Evolutionary conservation across 352 stramenopile species (phyloP), one percentile per base, ranked within the genome.

Genomic region (Phytophthora europaea): DNA sequence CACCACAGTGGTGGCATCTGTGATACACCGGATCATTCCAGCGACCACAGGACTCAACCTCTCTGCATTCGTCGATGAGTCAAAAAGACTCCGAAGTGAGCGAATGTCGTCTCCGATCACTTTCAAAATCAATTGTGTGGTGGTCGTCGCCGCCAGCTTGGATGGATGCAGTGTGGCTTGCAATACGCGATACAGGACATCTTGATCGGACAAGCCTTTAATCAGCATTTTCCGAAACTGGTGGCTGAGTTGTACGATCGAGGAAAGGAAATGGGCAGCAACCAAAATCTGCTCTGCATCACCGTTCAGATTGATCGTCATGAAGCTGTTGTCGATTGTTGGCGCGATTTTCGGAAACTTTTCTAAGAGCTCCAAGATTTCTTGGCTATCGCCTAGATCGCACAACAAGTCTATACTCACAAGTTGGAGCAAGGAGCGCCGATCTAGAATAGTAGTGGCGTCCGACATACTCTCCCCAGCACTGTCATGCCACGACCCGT

Each of bases 101-200:
- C 81, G 83, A 18, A 82, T 54, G 51, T 94, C 89, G 23, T 94
- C 85, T 1, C 85, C 79, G 18, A 93, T 76, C 36, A 94, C 64
- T 31, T 83, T 87, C 20, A 94, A 65, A 38, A 94, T 56, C 13
- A 94, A 61, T 65, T 90, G 77, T 0, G 85, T 71, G 3, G 79
- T 81, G 13, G 77, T 70, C 23, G 80, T 91, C 4, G 80, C 86
- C 2, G 92, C 64, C 36, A 92, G 55, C 34, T 89, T 91, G 4
- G 87, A 92, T 5, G 88, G 86, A 62, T 96, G 85, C 26, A 94
- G 71, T 45, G 80, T 84, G 1, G 87, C 78, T 78, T 93, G 86
- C 18, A 96, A 61, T 36, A 93, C 65, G n/a, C 81, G 82, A 38
- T 87, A 90, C 43, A 96, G 76, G 28, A 88, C 73, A 34, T 92